A percentile compares a stretch with the other conserved stretches of the same genome.
phyloP scores from a whole-genome alignment of 2,329 filamentous ascomycete species.

The Rachicladosporium sp. region DNA sequence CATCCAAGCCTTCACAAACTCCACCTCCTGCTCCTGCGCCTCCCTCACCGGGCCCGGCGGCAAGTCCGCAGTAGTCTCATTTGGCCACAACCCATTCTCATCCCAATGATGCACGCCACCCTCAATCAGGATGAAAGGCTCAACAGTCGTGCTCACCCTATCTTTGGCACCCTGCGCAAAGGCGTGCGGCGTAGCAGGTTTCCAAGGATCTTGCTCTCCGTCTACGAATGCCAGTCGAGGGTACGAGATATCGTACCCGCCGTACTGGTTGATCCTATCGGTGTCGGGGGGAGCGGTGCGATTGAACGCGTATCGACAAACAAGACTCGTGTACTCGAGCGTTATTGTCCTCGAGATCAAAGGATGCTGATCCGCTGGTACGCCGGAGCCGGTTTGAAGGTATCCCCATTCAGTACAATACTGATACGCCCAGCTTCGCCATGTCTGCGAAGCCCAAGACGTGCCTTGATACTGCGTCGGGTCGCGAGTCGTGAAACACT shows the following conservation, averaged over 20 bases:
- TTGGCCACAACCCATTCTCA: slow-evolving; percentile 38
- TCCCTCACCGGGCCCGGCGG: slow-evolving; percentile 48
- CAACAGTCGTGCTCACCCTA: slow-evolving; percentile 46
- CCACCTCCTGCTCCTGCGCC: slow-evolving; percentile 45
- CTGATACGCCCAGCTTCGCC: slow-evolving; percentile 47
- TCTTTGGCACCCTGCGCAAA: slow-evolving; percentile 40
- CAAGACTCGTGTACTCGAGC: slow-evolving; percentile 47
- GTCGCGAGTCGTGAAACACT: slow-evolving; percentile 41
- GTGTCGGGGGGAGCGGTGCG: slow-evolving; percentile 52
- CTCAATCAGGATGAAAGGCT: slow-evolving; percentile 63
- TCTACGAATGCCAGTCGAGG: slow-evolving; percentile 66
- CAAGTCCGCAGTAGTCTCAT: slow-evolving; percentile 46
- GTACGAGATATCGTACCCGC: slow-evolving; percentile 58
- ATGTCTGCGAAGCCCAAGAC: slow-evolving; percentile 28
- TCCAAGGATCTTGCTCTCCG: slow-evolving; percentile 70
- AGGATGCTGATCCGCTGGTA: slow-evolving; percentile 51
- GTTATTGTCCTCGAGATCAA: slow-evolving; percentile 60
- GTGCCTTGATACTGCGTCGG: slow-evolving; percentile 33
- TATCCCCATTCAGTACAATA: slow-evolving; percentile 48
- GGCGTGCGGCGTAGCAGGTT: slow-evolving; percentile 58
- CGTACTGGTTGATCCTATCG: slow-evolving; percentile 61
- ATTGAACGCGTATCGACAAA: slow-evolving; percentile 59
- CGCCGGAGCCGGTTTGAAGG: slow-evolving; percentile 59
- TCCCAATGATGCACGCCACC: slow-evolving; percentile 59
- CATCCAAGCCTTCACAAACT: slow-evolving; percentile 57